phyloP scores from a whole-genome alignment of 257 asterid genomes.

The Solanum pimpinellifolium region DNA sequence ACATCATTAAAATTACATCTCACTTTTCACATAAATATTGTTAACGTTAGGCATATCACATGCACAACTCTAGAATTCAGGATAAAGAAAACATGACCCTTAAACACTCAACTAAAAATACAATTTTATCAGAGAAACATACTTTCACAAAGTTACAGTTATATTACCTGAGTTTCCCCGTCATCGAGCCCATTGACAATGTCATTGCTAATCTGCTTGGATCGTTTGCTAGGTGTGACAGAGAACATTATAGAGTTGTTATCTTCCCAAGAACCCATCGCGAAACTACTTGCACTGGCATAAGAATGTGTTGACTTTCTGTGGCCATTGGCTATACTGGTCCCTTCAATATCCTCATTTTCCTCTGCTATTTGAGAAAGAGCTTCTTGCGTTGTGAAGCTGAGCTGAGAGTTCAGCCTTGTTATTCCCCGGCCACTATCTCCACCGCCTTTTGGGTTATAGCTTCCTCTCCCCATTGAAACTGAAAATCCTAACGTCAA shows the following conservation, averaged over 20 bases:
- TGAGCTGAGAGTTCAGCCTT: constrained; percentile 66
- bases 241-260: constrained; percentile 39
- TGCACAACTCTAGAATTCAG: neutral
- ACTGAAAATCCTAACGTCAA: constrained; percentile 43
- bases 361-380: constrained; percentile 62
- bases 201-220: constrained; percentile 18
- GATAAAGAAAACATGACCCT: neutral
- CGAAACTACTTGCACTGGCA: constrained; percentile 21
- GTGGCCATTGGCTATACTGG: constrained; percentile 7
- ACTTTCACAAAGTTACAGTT: neutral
- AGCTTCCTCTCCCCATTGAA: constrained; percentile 37
- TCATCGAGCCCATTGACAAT: constrained; percentile 11
- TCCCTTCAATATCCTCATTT: constrained; percentile 12
- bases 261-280: constrained; percentile 50
- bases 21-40: neutral
- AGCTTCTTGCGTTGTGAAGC: constrained; percentile 47
- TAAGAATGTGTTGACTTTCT: constrained; percentile 25
- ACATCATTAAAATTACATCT: neutral
- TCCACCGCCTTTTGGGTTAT: constrained; percentile 22
- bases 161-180: constrained; percentile 61
- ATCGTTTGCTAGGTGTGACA: constrained; percentile 24
- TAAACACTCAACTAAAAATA: neutral
- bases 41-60: neutral
- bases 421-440: constrained; percentile 25
- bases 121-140: neutral